Conservation (phyloP, 2,329 filamentous ascomycete genomes). For the Dothidotthia symphoricarpi region DNA sequence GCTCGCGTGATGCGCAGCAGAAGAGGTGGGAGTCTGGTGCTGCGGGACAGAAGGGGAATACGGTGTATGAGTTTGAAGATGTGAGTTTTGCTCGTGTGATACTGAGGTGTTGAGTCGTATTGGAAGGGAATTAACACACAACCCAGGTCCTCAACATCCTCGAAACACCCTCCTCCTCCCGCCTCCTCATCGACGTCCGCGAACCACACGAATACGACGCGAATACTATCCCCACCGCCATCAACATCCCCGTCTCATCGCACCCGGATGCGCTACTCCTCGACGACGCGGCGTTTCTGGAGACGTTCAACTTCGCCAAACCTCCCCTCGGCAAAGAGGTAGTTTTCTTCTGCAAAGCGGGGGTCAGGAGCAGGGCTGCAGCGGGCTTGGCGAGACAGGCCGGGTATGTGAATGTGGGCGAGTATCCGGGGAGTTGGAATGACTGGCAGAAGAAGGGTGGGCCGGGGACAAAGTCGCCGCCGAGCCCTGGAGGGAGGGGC, state of each 20-base stretch:
- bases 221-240: slow-evolving; percentile 71
- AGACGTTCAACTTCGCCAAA: slow-evolving; percentile 68
- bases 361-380: slow-evolving; percentile 76
- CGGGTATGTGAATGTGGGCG: slow-evolving; percentile 71
- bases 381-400: slow-evolving; percentile 72
- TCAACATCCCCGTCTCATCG: slow-evolving; percentile 78
- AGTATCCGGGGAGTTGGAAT: slow-evolving; percentile 74
- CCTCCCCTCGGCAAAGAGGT: slow-evolving; percentile 25
- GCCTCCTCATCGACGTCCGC: slow-evolving; percentile 60
- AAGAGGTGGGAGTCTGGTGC: too few species aligned
- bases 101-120: too few species aligned
- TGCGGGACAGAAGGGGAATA: too few species aligned
- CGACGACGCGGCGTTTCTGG: slow-evolving; percentile 73
- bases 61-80: slow-evolving; percentile 43
- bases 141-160: slow-evolving; percentile 37
- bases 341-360: slow-evolving; percentile 90
- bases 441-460: slow-evolving; percentile 81
- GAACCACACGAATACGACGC: slow-evolving; percentile 65
- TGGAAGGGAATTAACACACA: too few species aligned
- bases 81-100: slow-evolving; percentile 22
- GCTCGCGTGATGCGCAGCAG: too few species aligned
- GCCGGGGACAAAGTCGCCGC: slow-evolving; percentile 33
- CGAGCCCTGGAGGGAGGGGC: slow-evolving; percentile 16
- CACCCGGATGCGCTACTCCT: slow-evolving; percentile 79
- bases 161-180: slow-evolving; percentile 23